phyloP scores from a whole-genome alignment of 2,329 filamentous ascomycete genomes.

The Exophiala viscosa region DNA sequence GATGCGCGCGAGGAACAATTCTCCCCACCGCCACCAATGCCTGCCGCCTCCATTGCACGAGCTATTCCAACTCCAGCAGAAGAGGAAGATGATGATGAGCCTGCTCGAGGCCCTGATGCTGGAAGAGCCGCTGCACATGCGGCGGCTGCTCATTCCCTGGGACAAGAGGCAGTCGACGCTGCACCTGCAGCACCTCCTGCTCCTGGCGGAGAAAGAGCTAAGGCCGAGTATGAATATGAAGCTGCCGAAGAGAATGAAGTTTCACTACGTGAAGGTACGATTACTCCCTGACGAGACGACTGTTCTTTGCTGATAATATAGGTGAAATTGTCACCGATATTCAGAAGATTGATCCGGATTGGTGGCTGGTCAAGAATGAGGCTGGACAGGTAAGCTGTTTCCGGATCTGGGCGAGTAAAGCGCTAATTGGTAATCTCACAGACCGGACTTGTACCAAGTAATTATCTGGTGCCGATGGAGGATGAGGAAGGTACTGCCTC shows the following conservation, averaged over 20 bases:
- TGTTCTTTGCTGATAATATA: constrained; percentile 5
- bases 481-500: constrained; percentile 42
- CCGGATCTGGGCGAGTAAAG: neutral
- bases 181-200: constrained; percentile 39
- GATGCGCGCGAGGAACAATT: constrained; percentile 43
- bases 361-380: constrained; percentile 94
- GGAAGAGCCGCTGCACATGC: constrained; percentile 59
- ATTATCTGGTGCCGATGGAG: constrained; percentile 86
- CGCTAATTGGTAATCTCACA: constrained; percentile 8
- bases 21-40: constrained; percentile 49
- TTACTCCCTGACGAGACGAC: neutral
- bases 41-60: constrained; percentile 60
- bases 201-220: constrained; percentile 63
- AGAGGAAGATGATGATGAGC: constrained; percentile 64
- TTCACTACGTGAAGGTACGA: constrained; percentile 71
- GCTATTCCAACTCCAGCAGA: constrained; percentile 56
- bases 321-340: constrained; percentile 79
- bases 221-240: constrained; percentile 92
- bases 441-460: constrained; percentile 84
- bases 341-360: constrained; percentile 96
- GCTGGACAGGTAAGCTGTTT: constrained; percentile 61
- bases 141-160: constrained; percentile 49
- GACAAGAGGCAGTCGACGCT: constrained; percentile 43
- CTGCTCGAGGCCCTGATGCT: constrained; percentile 57
- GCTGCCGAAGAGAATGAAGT: constrained; percentile 97